Percentiles rank a stretch among this genome's conserved stretches.
Conservation (phyloP, 1,139 yeast genomes). For the Torulaspora pretoriensis region DNA sequence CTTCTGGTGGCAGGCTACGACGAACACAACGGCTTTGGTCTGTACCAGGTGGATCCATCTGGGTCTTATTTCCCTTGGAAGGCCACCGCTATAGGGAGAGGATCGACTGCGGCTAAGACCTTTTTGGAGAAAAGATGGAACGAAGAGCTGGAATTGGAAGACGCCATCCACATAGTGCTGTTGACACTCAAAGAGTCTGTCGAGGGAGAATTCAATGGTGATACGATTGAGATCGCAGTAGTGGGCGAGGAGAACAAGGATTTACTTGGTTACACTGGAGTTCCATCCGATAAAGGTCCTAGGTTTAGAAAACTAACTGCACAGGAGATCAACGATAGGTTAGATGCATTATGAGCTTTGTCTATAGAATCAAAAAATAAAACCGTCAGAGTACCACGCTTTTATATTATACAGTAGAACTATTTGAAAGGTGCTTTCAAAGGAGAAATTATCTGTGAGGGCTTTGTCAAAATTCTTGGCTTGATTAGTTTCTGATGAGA, state of each 20-base stretch:
- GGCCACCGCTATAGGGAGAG: slow-evolving; percentile 98
- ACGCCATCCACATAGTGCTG: slow-evolving; percentile 94
- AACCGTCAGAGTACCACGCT: background rate
- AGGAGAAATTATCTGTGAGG: slow-evolving; percentile 89
- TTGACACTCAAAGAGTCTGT: slow-evolving; percentile 93
- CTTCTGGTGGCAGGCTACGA: slow-evolving; percentile 92
- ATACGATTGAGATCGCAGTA: slow-evolving; percentile 88
- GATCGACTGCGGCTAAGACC: slow-evolving; percentile 90
- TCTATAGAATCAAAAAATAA: background rate
- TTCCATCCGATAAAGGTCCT: slow-evolving; percentile 72
- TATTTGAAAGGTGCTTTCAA: slow-evolving; percentile 47
- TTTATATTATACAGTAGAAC: slow-evolving; percentile 1
- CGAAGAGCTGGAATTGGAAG: slow-evolving; percentile 92
- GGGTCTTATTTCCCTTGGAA: slow-evolving; percentile 99
- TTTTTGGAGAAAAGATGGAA: slow-evolving; percentile 98
- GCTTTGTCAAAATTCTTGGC: slow-evolving; percentile 83
- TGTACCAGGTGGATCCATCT: slow-evolving; percentile 96
- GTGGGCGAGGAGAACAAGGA: slow-evolving; percentile 82
- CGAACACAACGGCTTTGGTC: slow-evolving; percentile 70
- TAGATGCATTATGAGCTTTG: slow-evolving; percentile 69
- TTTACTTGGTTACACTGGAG: slow-evolving; percentile 80
- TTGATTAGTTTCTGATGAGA: slow-evolving; percentile 84
- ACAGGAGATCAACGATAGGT: slow-evolving; percentile 91
- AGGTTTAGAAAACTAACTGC: slow-evolving; percentile 78
- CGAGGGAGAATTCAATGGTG: slow-evolving; percentile 97